Percentiles rank a stretch among this genome's conserved stretches.
phyloP scores from a whole-genome alignment of 257 asterid genomes.

The Knoxia roxburghii region DNA sequence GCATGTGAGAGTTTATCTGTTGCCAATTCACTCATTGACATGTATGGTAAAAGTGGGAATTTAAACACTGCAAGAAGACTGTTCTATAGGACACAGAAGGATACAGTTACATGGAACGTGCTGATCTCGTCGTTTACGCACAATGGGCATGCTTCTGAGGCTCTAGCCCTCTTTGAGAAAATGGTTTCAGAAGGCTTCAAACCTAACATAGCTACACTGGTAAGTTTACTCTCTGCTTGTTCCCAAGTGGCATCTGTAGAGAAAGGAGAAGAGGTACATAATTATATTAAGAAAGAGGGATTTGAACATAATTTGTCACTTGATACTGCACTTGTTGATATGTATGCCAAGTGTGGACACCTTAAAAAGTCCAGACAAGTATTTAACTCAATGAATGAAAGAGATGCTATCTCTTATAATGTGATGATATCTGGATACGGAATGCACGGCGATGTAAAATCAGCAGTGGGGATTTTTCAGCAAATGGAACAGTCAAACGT shows the following conservation, averaged over 20 bases:
- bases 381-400: constrained; percentile 43
- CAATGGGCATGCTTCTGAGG: constrained; percentile 41
- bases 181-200: constrained; percentile 43
- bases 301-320: constrained; percentile 34
- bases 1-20: constrained; percentile 37
- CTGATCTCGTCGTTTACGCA: constrained; percentile 48
- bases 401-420: constrained; percentile 62
- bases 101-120: constrained; percentile 58
- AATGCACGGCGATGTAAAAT: constrained; percentile 55
- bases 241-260: constrained; percentile 48
- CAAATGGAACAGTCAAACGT: constrained; percentile 45
- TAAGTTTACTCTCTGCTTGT: constrained; percentile 58
- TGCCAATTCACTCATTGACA: constrained; percentile 58
- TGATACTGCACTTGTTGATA: constrained; percentile 61
- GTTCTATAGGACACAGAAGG: constrained; percentile 35
- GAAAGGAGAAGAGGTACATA: constrained; percentile 46
- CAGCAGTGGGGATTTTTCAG: constrained; percentile 48
- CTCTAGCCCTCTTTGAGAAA: constrained; percentile 43
- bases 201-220: constrained; percentile 56
- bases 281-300: constrained; percentile 39
- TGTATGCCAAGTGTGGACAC: constrained; percentile 80
- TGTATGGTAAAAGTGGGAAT: constrained; percentile 60
- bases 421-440: constrained; percentile 80
- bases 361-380: constrained; percentile 48
- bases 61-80: constrained; percentile 36